Conservation (phyloP, 306 rosid species). For the Oemleria cerasiformis region DNA sequence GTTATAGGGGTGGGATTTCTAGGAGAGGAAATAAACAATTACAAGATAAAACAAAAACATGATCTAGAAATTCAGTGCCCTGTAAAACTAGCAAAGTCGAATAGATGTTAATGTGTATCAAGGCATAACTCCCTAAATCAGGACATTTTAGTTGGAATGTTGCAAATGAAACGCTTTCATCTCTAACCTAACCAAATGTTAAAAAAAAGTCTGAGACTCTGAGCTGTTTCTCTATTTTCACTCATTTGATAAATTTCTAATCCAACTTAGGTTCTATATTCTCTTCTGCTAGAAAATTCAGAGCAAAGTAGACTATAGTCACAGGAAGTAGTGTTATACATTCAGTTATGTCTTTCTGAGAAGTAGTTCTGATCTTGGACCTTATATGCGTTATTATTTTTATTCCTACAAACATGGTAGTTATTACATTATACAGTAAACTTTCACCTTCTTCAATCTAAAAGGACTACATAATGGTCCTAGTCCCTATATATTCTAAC, state of each 20-base stretch:
- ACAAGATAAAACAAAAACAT: slow-evolving; percentile 9
- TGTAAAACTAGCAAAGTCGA: background rate
- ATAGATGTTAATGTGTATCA: background rate
- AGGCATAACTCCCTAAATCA: background rate
- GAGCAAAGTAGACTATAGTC: background rate
- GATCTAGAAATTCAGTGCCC: background rate
- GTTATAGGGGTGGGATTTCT: slow-evolving; percentile 16
- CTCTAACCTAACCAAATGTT: background rate
- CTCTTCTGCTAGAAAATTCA: background rate
- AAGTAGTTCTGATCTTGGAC: too few species aligned
- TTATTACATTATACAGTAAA: background rate
- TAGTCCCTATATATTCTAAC: background rate
- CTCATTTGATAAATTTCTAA: background rate
- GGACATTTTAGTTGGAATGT: background rate
- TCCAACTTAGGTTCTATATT: background rate
- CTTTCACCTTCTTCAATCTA: background rate
- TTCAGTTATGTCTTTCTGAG: too few species aligned
- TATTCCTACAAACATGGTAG: background rate
- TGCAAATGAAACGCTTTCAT: background rate
- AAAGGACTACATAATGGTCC: background rate
- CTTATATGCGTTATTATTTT: too few species aligned
- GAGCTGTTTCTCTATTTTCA: background rate
- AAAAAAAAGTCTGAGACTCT: background rate
- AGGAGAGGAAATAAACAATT: slow-evolving; percentile 21
- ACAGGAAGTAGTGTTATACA: background rate